Evolutionary conservation across 139 green algal genomes (phyloP), one percentile per base, ranked within the genome.

Genomic region (Mesotaenium endlicherianum): DNA sequence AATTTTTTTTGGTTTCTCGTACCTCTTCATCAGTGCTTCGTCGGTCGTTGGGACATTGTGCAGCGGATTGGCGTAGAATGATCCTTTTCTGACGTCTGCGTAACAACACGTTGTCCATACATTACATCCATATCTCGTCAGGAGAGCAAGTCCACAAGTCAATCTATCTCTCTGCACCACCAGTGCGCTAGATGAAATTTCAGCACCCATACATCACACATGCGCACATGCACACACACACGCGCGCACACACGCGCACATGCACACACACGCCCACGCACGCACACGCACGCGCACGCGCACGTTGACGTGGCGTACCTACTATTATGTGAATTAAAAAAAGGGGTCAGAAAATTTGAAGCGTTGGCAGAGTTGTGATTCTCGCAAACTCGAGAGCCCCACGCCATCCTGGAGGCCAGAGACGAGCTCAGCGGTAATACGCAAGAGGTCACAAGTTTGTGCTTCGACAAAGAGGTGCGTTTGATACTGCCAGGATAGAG

Each of bases 41-140:
- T 89, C 85, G 31, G 77, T 50, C 11, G 85, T 89, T 38, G 50
- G 70, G 2, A 16, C 8, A 38, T 89, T 81, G 42, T 79, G 6
- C 30, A 85, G 42, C 53, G 85, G 85, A 58, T 89, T 89, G 49
- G 82, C 82, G 58, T 89, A 89, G 70, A 81, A 89, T 31, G 85
- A 89, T 16, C 82, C 85, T 45, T 89, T 89, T 3, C 81, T 41
- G 17, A 16, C 40, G 74, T 89, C 84, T 38, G 81, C 31, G n/a
- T n/a, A 3, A 64, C 20, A 20, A 20, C 50, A 26, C 50, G 20
- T 64, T 64, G 20, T 26, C 50, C 50, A 20, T 64, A 34, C 50
- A 64, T 64, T 26, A 64, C 26, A 20, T 26, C 50, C 26, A 20
- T 64, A 20, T 64, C 50, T 64, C 50, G 20, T 26, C n/a, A n/a